phyloP scores from a whole-genome alignment of 1,284 basidiomycete species.

The Inonotus hispidus region DNA sequence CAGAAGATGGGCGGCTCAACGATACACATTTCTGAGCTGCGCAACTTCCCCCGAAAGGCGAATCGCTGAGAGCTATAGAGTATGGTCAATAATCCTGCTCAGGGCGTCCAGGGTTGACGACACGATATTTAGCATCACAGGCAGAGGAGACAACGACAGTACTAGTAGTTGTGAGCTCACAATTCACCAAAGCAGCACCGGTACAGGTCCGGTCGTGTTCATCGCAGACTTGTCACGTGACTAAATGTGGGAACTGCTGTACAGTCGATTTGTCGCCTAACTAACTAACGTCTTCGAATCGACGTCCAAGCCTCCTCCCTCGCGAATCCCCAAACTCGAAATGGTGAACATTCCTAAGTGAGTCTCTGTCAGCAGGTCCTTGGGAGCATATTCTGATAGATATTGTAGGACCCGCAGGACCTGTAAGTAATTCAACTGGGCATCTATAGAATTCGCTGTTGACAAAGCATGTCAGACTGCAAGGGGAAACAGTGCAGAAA shows the following conservation, averaged over 20 bases:
- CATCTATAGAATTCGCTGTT: background rate
- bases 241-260: too few relatives aligned
- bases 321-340: slow-evolving; percentile 29
- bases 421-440: slow-evolving; percentile 41
- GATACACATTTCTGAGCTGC: background rate
- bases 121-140: too few relatives aligned
- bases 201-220: too few relatives aligned
- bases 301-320: too few relatives aligned
- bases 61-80: background rate
- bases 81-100: background rate
- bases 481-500: slow-evolving; percentile 98
- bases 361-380: slow-evolving; percentile 29
- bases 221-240: background rate
- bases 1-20: too few relatives aligned
- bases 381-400: slow-evolving; percentile 19
- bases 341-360: slow-evolving; percentile 94
- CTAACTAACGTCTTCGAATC: too few relatives aligned
- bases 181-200: too few relatives aligned
- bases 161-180: too few relatives aligned
- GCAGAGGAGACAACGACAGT: too few relatives aligned
- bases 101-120: background rate
- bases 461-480: slow-evolving; percentile 62
- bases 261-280: too few relatives aligned
- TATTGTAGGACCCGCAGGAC: slow-evolving; percentile 70
- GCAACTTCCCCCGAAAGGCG: background rate